phyloP scores from a whole-genome alignment of 257 asterid species.

The Galeopsis tetrahit region DNA sequence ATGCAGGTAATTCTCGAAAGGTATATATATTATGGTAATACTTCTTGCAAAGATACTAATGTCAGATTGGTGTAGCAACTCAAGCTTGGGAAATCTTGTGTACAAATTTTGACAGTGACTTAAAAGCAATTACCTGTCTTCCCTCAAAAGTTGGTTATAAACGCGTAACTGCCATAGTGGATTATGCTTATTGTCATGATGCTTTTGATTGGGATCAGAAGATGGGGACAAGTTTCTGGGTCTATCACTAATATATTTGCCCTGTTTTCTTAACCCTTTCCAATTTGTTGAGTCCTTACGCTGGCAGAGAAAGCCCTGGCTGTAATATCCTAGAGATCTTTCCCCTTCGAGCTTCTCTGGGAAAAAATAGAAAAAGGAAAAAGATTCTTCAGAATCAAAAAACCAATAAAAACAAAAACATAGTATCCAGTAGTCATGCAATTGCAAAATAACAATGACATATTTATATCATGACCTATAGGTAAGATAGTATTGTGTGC shows the following conservation, averaged over 20 bases:
- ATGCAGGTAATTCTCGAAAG: constrained; percentile 14
- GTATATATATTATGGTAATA: constrained; percentile 14
- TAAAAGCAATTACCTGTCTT: constrained; percentile 68
- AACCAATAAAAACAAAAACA: constrained; percentile 20
- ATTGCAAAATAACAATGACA: constrained; percentile 24
- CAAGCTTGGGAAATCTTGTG: constrained; percentile 17
- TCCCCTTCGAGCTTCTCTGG: constrained; percentile 57
- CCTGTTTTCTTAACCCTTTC: constrained; percentile 49
- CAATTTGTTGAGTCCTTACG: constrained; percentile 48
- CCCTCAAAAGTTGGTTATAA: constrained; percentile 75
- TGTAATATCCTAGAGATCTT: constrained; percentile 43
- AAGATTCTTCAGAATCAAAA: constrained; percentile 33
- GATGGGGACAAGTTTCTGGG: constrained; percentile 40
- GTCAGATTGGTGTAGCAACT: constrained; percentile 22
- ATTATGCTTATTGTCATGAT: constrained; percentile 42
- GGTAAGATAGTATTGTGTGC: constrained; percentile 40
- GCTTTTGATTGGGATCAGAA: constrained; percentile 54
- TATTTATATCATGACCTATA: constrained; percentile 47
- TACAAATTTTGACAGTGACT: constrained; percentile 18
- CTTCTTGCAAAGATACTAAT: constrained; percentile 7
- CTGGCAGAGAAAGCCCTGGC: constrained; percentile 48
- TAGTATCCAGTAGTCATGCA: constrained; percentile 30
- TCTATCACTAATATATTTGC: constrained; percentile 39
- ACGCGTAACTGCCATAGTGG: constrained; percentile 67
- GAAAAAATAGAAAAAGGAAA: background rate